phyloP scores from a whole-genome alignment of 2,329 filamentous ascomycete genomes.

The Proliferodiscus dingleyae region DNA sequence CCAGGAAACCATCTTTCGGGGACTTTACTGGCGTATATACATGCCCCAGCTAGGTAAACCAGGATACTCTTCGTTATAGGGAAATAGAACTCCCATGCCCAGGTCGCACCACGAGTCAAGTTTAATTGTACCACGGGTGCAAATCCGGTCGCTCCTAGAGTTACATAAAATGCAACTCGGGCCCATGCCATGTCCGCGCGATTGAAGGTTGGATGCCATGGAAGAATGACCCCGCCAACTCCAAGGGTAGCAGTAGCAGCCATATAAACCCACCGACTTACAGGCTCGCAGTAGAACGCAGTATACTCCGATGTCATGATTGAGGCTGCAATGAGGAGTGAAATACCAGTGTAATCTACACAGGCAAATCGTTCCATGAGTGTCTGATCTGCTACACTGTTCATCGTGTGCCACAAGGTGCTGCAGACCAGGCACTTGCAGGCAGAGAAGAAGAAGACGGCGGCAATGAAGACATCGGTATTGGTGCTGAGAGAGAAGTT shows the following conservation, averaged over 20 bases:
- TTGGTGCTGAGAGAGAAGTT: constrained; percentile 86
- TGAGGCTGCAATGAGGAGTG: constrained; percentile 85
- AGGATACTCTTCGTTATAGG: constrained; percentile 78
- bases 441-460: constrained; percentile 92
- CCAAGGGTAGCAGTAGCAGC: constrained; percentile 74
- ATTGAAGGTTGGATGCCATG: constrained; percentile 96
- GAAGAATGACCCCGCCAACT: constrained; percentile 80
- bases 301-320: constrained; percentile 99
- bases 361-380: constrained; percentile 94
- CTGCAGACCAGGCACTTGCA: constrained; percentile 94
- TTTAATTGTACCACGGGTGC: constrained; percentile 82
- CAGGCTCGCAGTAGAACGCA: constrained; percentile 94
- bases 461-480: constrained; percentile 83
- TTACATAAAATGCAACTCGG: constrained; percentile 86
- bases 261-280: constrained; percentile 84
- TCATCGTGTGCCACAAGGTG: constrained; percentile 98
- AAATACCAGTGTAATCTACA: constrained; percentile 97
- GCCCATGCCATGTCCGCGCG: constrained; percentile 87
- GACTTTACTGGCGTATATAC: constrained; percentile 85
- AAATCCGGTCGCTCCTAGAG: constrained; percentile 82
- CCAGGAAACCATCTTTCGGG: constrained; percentile 92
- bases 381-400: constrained; percentile 83
- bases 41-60: constrained; percentile 81
- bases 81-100: constrained; percentile 86
- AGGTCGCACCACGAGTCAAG: constrained; percentile 69